These are phyloP conservation scores for Vicia sativa DNA, from an alignment of 306 rosid species.

Conservation along the genomic window DNA sequence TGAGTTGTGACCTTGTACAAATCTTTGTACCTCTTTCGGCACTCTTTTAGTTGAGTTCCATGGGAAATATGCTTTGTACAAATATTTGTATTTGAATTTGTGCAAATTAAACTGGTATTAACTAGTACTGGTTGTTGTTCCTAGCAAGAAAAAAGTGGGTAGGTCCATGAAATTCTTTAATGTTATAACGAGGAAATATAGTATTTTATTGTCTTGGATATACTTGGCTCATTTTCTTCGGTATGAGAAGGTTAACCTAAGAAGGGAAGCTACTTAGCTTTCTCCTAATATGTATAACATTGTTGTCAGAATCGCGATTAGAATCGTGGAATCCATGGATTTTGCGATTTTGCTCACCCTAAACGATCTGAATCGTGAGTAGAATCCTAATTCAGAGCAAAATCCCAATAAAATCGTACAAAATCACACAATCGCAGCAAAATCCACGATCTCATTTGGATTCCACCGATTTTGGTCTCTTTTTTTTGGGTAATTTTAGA, in stretches of 20 bases:
- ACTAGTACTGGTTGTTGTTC: not conserved
- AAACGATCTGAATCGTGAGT: no score
- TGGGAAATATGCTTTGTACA: not conserved
- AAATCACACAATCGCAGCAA: no score
- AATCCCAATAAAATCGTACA: no score
- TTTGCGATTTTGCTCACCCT: no score
- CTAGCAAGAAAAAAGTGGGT: not conserved
- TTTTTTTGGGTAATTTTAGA: no score
- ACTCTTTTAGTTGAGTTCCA: not conserved
- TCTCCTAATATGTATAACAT: not conserved
- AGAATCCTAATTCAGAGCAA: no score
- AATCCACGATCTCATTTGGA: no score
- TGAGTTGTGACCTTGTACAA: constrained; percentile 4
- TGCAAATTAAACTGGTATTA: not conserved
- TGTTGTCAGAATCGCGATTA: no score
- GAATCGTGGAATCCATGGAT: no score
- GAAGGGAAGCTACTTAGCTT: not conserved
- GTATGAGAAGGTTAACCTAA: not conserved
- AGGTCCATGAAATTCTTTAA: not conserved
- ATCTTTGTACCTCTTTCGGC: not conserved
- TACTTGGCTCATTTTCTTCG: not conserved
- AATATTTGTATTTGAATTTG: not conserved
- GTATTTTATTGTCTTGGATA: not conserved
- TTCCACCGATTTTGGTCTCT: no score
- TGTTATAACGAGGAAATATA: not conserved